Base-by-base conservation (phyloP, 352 stramenopile genomes). In the Thraustotheca clavata region DNA sequence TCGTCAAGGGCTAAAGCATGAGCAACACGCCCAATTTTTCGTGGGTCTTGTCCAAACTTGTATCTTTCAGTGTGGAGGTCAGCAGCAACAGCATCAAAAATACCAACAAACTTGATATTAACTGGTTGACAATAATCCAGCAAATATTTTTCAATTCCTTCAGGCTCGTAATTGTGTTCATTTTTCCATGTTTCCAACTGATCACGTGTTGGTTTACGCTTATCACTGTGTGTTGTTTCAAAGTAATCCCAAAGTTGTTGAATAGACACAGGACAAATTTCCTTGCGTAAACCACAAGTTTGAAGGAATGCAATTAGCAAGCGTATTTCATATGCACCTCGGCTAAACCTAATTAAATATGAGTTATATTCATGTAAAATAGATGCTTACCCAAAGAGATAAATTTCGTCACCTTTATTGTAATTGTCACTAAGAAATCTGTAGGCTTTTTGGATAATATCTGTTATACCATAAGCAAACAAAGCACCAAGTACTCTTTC, bases 371-470 rank as follows among this genome's bases (percentile, higher is more conserved):
- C n/a, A n/a, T n/a, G n/a, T n/a, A n/a, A n/a, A n/a, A n/a, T n/a
- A n/a, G n/a, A n/a, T n/a, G n/a, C n/a, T n/a, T n/a, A n/a, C n/a
- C 43, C 43, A 7, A 52, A 52, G 43, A 52, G 11, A 31, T 35
- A 52, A 31, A 52, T 52, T 7, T 52, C 43, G n/a, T 52, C 43
- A 31, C 43, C 43, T 24, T 14, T 31, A 18, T 52, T 52, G 43
- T 52, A 52, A 31, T 52, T 24, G 6, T 52, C 43, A 11, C 31
- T 31, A 7, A 52, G 43, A 24, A 24, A 52, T 9, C 31, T 24
- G 43, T 52, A 52, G 24, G 43, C 43, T 24, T 52, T 52, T 24
- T 31, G 43, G 43, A 52, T 52, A 31, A 52, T 52, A 31, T 52
- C 43, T 24, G 43, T 52, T 31, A 52, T 52, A 3, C 43, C 43